These are phyloP conservation scores for Tylopilus subfusipes DNA, from an alignment of 768 basidiomycete genomes.

Conservation along the genomic window DNA sequence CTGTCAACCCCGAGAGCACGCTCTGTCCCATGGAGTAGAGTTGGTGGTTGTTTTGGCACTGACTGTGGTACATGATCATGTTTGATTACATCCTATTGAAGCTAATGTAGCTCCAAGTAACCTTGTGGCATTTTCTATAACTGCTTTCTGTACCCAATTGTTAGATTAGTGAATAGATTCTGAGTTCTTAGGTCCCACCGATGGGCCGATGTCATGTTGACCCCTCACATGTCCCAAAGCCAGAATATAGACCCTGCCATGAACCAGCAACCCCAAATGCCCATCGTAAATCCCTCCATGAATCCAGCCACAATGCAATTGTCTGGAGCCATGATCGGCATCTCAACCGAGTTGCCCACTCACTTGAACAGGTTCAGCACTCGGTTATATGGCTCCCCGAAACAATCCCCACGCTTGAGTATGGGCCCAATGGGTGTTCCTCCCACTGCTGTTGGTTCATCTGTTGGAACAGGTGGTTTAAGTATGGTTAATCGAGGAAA, in stretches of 20 bases:
- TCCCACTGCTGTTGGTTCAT: background rate
- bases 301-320: conserved; percentile 17
- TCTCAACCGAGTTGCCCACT: conserved; percentile 28
- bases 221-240: conserved; percentile 8
- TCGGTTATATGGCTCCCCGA: conserved; percentile 26
- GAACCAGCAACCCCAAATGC: conserved; percentile 18
- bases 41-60: no score
- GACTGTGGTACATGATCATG: no score
- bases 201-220: no score
- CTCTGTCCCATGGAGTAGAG: no score
- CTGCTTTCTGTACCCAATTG: no score
- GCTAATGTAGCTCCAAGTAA: no score
- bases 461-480: conserved; percentile 9
- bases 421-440: conserved; percentile 13
- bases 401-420: conserved; percentile 27
- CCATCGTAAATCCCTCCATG: conserved; percentile 14
- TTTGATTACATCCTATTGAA: no score
- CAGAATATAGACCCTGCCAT: conserved; percentile 10
- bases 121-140: no score
- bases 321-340: conserved; percentile 13
- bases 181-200: no score
- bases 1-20: no score
- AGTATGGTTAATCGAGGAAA: no score
- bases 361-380: conserved; percentile 29
- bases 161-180: no score